These are phyloP conservation scores for Capsella bursapastoris DNA, from an alignment of 345 rosid genomes.

Conservation along the genomic window DNA sequence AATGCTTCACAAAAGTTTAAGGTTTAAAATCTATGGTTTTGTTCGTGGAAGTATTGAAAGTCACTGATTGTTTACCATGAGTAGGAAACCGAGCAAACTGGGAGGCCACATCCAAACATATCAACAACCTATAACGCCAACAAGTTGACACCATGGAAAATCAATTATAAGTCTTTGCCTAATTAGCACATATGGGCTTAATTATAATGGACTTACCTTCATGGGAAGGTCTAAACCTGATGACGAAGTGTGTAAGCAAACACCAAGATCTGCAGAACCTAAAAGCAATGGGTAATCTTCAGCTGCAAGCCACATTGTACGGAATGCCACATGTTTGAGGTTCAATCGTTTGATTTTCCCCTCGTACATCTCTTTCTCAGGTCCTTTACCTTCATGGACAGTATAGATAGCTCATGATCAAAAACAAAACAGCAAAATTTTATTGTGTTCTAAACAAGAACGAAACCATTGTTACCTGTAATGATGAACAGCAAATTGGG, in stretches of 20 bases:
- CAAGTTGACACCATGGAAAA: background rate
- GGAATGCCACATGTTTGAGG: conserved; percentile 88
- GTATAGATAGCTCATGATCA: conserved; percentile 3
- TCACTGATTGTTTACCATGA: conserved; percentile 64
- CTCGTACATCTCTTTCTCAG: conserved; percentile 87
- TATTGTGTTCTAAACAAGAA: conserved; percentile 5
- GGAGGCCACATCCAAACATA: conserved; percentile 98
- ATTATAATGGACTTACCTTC: conserved; percentile 58
- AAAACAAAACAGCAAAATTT: conserved; percentile 9
- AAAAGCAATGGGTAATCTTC: conserved; percentile 95
- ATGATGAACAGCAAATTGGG: conserved; percentile 88
- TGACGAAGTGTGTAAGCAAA: conserved; percentile 96
- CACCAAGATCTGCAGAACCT: conserved; percentile 96
- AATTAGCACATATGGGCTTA: conserved; percentile 17
- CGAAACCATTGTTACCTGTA: conserved; percentile 59
- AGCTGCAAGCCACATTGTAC: conserved; percentile 95
- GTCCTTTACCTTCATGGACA: conserved; percentile 79
- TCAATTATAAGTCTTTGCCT: background rate
- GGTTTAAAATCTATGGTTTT: background rate
- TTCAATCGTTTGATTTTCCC: conserved; percentile 75
- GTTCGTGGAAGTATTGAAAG: conserved; percentile 10
- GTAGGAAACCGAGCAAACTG: conserved; percentile 95
- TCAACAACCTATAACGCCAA: conserved; percentile 76
- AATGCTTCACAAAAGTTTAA: conserved; percentile 57
- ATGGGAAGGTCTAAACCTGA: conserved; percentile 97